Percentiles rank a stretch among this genome's conserved stretches.
These are phyloP conservation scores for Eucommia ulmoides DNA, from an alignment of 257 asterid species.

Conservation along the genomic window DNA sequence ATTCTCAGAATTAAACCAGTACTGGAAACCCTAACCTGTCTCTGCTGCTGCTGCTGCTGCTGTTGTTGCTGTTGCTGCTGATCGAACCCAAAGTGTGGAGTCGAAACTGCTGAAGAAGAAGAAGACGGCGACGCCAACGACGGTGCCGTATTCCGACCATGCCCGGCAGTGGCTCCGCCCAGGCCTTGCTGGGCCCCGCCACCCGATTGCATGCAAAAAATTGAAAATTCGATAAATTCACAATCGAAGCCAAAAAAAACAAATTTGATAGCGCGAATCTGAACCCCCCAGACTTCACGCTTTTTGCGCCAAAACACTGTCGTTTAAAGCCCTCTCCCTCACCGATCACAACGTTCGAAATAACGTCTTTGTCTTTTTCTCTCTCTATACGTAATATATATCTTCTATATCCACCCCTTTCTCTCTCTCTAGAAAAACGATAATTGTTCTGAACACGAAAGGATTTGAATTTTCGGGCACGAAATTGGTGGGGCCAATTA, in stretches of 20 bases:
- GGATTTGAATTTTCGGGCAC: conserved; percentile 11
- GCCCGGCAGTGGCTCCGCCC: conserved; percentile 31
- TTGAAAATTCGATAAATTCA: neutral
- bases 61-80: conserved; percentile 66
- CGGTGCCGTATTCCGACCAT: conserved; percentile 67
- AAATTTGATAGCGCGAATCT: neutral
- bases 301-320: conserved; percentile 13
- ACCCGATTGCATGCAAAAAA: conserved; percentile 70
- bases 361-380: conserved; percentile 38
- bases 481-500: conserved; percentile 27
- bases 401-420: neutral
- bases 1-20: neutral
- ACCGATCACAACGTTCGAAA: conserved; percentile 39
- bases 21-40: conserved; percentile 52
- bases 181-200: conserved; percentile 71
- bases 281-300: conserved; percentile 1
- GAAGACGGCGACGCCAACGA: conserved; percentile 86
- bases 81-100: conserved; percentile 62
- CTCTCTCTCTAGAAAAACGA: conserved; percentile 9
- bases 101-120: conserved; percentile 64
- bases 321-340: conserved; percentile 17
- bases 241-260: neutral
- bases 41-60: conserved; percentile 27
- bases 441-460: neutral
- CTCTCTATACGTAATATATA: conserved; percentile 5